A percentile compares a stretch with the other conserved stretches of the same genome.
Evolutionary conservation across 768 basidiomycete genomes (phyloP).

Genomic region (Collybia sordida): DNA sequence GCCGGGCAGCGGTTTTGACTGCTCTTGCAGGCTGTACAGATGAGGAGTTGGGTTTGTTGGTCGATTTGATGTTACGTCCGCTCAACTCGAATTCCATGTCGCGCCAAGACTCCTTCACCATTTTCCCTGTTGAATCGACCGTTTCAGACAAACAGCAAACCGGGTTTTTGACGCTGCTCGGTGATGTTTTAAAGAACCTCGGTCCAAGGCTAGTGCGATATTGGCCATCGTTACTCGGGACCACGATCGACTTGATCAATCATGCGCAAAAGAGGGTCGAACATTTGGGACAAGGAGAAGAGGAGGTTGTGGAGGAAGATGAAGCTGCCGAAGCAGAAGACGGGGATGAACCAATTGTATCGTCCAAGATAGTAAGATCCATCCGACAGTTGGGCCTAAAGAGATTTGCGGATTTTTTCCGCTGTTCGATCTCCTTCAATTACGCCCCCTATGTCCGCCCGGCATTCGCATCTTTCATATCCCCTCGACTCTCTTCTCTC

Average conservation of each 20-base stretch:
- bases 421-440: constrained; percentile 69
- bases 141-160: constrained; percentile 66
- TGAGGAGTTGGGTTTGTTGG: constrained; percentile 72
- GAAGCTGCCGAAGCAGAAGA: constrained; percentile 33
- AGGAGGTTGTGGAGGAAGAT: constrained; percentile 28
- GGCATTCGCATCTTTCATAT: constrained; percentile 72
- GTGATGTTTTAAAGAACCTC: constrained; percentile 80
- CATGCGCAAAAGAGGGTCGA: constrained; percentile 63
- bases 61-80: constrained; percentile 86
- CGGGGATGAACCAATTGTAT: constrained; percentile 20
- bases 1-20: constrained; percentile 74
- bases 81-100: constrained; percentile 40
- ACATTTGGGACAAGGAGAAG: constrained; percentile 24
- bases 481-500: constrained; percentile 74
- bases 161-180: constrained; percentile 84
- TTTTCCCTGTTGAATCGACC: constrained; percentile 21
- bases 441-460: constrained; percentile 67
- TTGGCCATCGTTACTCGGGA: constrained; percentile 77
- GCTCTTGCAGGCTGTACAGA: constrained; percentile 68
- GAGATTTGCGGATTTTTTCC: constrained; percentile 87
- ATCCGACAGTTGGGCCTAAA: constrained; percentile 85
- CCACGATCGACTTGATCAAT: constrained; percentile 63
- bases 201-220: constrained; percentile 66
- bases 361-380: constrained; percentile 49
- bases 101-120: constrained; percentile 25